phyloP scores from a whole-genome alignment of 768 basidiomycete genomes.

The Mycena vulgaris region DNA sequence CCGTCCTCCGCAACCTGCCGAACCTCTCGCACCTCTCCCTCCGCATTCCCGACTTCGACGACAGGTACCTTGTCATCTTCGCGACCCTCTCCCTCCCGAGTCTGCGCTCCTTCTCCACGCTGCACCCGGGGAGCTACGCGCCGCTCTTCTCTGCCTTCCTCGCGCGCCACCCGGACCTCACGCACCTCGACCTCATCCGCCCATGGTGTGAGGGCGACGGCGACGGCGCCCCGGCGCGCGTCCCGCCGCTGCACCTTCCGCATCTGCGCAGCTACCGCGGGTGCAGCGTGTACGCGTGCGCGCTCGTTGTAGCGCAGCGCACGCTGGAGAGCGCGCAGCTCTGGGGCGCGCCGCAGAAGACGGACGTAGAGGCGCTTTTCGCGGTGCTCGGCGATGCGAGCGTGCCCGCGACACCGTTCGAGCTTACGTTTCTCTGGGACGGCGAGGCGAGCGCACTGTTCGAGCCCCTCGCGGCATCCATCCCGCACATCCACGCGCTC shows the following conservation, averaged over 20 bases:
- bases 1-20: neutral
- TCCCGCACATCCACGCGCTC: constrained; percentile 11
- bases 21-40: constrained; percentile 2
- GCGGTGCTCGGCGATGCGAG: neutral
- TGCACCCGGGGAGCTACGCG: constrained; percentile 10
- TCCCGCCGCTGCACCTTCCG: constrained; percentile 11
- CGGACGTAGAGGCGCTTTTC: constrained; percentile 11
- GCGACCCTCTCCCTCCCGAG: constrained; percentile 11
- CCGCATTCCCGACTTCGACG: constrained; percentile 12
- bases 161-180: constrained; percentile 16
- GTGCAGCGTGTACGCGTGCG: constrained; percentile 8
- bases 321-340: constrained; percentile 10
- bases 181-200: constrained; percentile 28
- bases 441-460: constrained; percentile 15
- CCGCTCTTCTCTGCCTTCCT: constrained; percentile 17
- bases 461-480: neutral
- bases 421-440: constrained; percentile 17
- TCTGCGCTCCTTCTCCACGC: constrained; percentile 13
- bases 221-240: neutral
- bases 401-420: neutral
- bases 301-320: neutral
- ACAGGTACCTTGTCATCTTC: constrained; percentile 17
- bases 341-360: constrained; percentile 1
- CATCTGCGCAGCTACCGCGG: constrained; percentile 11
- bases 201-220: neutral